Evolutionary conservation across 192 early-diverging fungal species (phyloP).

Genomic region (Chytriomyces sp.): DNA sequence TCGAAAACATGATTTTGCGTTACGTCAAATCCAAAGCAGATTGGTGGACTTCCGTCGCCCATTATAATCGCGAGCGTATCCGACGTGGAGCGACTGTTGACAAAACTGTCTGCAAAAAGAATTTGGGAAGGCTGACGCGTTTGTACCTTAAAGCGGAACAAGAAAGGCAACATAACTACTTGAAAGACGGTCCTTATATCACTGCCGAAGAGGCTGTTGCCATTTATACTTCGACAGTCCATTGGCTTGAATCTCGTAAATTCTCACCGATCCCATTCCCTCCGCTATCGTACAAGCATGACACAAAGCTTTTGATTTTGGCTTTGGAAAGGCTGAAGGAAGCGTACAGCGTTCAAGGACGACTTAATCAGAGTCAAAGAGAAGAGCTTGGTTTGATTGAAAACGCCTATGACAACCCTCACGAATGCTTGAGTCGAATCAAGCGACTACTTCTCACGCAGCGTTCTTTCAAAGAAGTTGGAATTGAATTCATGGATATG

Average conservation of each 20-base stretch:
- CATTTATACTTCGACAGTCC: conserved; percentile 96
- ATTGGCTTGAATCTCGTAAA: conserved; percentile 97
- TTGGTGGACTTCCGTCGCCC: conserved; percentile 98
- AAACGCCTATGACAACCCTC: conserved; percentile 97
- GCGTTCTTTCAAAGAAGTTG: conserved; percentile 98
- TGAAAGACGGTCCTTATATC: conserved; percentile 98
- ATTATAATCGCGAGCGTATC: conserved; percentile 99
- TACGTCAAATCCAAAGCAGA: conserved; percentile 99
- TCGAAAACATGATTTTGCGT: conserved; percentile 98
- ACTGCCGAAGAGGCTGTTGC: conserved; percentile 97
- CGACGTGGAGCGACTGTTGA: conserved; percentile 98
- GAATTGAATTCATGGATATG: conserved; percentile 99
- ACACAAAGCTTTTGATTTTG: conserved; percentile 96
- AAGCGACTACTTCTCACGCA: conserved; percentile 96
- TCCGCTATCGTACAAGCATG: conserved; percentile 99
- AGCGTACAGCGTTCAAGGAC: conserved; percentile 92
- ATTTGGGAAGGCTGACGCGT: conserved; percentile 96
- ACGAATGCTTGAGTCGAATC: conserved; percentile 79
- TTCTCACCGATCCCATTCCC: conserved; percentile 99
- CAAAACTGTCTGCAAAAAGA: conserved; percentile 98
- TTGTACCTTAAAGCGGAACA: conserved; percentile 99
- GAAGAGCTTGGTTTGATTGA: conserved; percentile 98
- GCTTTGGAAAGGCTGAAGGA: conserved; percentile 95
- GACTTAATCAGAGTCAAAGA: conserved; percentile 93
- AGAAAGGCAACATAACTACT: conserved; percentile 98